Conservation (phyloP, 2,329 filamentous ascomycete genomes). For the Didymella keratinophila region DNA sequence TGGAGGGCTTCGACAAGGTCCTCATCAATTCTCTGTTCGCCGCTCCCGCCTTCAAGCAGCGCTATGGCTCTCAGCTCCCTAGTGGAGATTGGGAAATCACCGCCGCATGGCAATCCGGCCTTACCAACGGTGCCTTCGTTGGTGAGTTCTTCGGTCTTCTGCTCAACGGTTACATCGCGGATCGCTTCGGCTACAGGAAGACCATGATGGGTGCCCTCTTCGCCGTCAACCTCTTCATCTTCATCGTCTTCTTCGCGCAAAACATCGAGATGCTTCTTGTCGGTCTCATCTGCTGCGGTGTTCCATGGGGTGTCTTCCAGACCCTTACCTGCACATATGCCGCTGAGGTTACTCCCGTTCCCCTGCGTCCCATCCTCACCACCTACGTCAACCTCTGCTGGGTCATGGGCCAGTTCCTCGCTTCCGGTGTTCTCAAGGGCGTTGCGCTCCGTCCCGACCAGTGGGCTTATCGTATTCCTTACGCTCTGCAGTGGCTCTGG, state of each 20-base stretch:
- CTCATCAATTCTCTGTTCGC: conserved; percentile 80
- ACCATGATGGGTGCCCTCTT: conserved; percentile 48
- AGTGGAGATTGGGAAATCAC: conserved; percentile 54
- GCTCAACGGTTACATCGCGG: conserved; percentile 55
- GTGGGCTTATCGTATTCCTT: conserved; percentile 72
- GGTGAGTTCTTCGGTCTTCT: conserved; percentile 57
- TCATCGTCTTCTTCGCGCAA: conserved; percentile 48
- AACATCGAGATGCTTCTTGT: conserved; percentile 65
- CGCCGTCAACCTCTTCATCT: conserved; percentile 44
- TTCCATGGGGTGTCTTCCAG: conserved; percentile 57
- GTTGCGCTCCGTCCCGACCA: conserved; percentile 70
- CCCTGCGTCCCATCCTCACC: conserved; percentile 64
- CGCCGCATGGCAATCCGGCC: conserved; percentile 56
- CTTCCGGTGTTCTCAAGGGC: conserved; percentile 72
- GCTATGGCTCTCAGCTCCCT: conserved; percentile 50
- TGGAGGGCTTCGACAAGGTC: conserved; percentile 88
- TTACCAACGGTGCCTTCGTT: conserved; percentile 56
- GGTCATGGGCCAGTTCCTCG: conserved; percentile 76
- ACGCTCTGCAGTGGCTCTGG: conserved; percentile 80
- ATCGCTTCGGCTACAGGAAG: conserved; percentile 53
- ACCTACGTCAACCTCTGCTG: conserved; percentile 82
- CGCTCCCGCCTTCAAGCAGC: conserved; percentile 55
- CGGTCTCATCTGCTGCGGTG: conserved; percentile 62
- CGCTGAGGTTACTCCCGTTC: conserved; percentile 72
- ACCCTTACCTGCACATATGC: conserved; percentile 59